Base-by-base conservation (phyloP, 2,329 filamentous ascomycete genomes). In the Colletotrichum orbiculare region DNA sequence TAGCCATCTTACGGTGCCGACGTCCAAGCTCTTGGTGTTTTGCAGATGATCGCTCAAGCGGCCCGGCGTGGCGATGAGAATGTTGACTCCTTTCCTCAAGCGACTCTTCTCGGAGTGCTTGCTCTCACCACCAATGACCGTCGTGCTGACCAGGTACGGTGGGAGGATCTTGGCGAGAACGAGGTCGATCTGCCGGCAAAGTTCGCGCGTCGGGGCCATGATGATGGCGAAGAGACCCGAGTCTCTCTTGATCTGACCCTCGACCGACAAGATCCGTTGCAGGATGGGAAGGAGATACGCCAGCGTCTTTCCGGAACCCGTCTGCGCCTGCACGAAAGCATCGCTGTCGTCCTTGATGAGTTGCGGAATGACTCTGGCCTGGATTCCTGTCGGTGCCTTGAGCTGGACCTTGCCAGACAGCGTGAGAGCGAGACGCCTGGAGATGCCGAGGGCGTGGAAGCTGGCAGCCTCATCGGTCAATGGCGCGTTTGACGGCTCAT, bases 241-340 rank as follows among this genome's bases (percentile, higher is more conserved):
- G 71, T 95, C 89, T 69, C 96, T 86, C 72, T 94, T 90, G 49
- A 97, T 87, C 69, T 81, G 74, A 76, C 86, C 70, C 83, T 92
- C 89, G 37, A 98, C 84, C 12, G 89, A 85, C 77, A 97, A 87
- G 17, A 99, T 91, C 33, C 94, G 87, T 75, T 99, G 93, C 25
- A 99, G 89, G 50, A 99, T 91, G 2, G 96, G 96, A 7, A 99
- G 81, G 5, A 99, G 84, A 75, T 99, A 99, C n/a, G 96, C 93
- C 66, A 99, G 81, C 0, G 96, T 99, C 81, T 99, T 99, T 79
- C 96, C 96, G 0, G 96, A 99, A 70, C 96, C 96, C 0, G 96
- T 99, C 79, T 99, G 91, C 3, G 96, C 96, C 76, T 98, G 96
- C 39, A 99, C 91, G 72, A 99, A 99, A 2, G 94, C 94, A 81